Evolutionary conservation across 1,284 basidiomycete genomes (phyloP), one percentile per base, ranked within the genome.

Genomic region (Cutaneotrichosporon sp.): DNA sequence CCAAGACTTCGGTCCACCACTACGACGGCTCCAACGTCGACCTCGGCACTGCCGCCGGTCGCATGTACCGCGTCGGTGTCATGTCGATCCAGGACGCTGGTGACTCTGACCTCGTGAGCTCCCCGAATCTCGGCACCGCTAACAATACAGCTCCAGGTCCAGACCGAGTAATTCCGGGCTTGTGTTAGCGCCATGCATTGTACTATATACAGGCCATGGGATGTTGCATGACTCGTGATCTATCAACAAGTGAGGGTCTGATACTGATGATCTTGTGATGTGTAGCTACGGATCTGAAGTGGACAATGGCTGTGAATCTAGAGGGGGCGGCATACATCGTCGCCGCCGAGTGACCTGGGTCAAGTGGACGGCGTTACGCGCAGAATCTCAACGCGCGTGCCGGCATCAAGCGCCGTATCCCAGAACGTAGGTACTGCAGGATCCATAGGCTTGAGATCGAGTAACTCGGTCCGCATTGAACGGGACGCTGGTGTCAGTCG

Each of bases 11-110:
- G 59, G 92, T 97, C 49, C 93, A 97, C 80, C 93, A 97, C 82
- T 97, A 91, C 74, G 81, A 87, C 67, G 94, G 94, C 67, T 91
- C 91, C 65, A 98, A 99, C 77, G 91, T 93, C 70, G 90, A 94
- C 57, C 87, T 99, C 64, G 96, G 96, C 62, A 99, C 96, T 60
- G 96, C 96, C 76, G 92, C 96, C 62, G 96, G 96, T 78, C 96
- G 94, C 80, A 85, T 98, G 65, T 99, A 97, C 89, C 91, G 94
- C 69, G 94, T 98, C 61, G 94, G 94, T 82, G 90, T 97, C 74
- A 94, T 97, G 90, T 93, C 93, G 68, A 85, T 98, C 77, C 81
- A 86, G 68, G 92, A 97, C 80, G 89, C 88, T 67, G 96, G 94
- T 77, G 94, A 98, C 82, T 93, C 90, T 66, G 94, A 97, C 79